Percentiles rank a stretch among this genome's conserved stretches.
phyloP scores from a whole-genome alignment of 306 rosid genomes.

The Neltuma alba region DNA sequence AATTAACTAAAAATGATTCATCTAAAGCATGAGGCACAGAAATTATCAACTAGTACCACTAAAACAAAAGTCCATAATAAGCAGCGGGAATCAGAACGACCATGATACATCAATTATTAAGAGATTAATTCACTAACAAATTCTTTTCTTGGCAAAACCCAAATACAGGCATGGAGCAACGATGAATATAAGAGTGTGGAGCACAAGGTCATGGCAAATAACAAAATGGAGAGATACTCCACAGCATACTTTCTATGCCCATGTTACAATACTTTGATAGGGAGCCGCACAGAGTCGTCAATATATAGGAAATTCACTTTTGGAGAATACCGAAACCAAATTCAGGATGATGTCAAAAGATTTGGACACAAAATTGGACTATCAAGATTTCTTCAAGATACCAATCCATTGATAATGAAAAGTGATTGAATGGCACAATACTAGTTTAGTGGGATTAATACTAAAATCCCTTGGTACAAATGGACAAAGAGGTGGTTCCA shows the following conservation, averaged over 20 bases:
- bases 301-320: conserved; percentile 76
- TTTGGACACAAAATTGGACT: conserved; percentile 80
- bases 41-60: background rate
- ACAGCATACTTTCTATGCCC: conserved; percentile 90
- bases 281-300: conserved; percentile 70
- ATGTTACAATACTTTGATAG: conserved; percentile 68
- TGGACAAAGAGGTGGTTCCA: conserved; percentile 12
- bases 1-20: background rate
- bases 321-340: conserved; percentile 72
- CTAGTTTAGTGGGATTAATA: conserved; percentile 12
- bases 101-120: conserved; percentile 26
- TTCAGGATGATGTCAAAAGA: conserved; percentile 76
- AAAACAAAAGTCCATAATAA: conserved; percentile 11
- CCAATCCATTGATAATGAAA: conserved; percentile 4
- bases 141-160: conserved; percentile 28
- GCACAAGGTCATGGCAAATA: conserved; percentile 77
- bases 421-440: background rate
- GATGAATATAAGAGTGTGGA: conserved; percentile 81
- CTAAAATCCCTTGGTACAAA: background rate
- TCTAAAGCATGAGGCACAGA: too few species aligned
- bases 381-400: conserved; percentile 56
- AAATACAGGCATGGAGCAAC: conserved; percentile 89
- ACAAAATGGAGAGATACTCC: conserved; percentile 69
- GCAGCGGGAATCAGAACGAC: background rate
- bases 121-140: conserved; percentile 31